Evolutionary conservation across 1,284 basidiomycete genomes (phyloP).

Genomic region (Tremellales sp.): DNA sequence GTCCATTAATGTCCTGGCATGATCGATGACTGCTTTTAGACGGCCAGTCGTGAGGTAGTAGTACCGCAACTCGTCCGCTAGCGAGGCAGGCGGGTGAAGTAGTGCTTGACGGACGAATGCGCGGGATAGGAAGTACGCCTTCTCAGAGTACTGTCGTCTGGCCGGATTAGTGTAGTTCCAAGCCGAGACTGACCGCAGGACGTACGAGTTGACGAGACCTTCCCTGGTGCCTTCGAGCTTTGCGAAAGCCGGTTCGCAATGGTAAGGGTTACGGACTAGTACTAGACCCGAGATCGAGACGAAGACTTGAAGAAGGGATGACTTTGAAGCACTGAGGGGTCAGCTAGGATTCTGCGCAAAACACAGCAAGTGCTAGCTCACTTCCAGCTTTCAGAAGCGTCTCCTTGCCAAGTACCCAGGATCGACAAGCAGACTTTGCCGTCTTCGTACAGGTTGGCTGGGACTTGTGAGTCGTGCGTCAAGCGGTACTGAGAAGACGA

Average conservation of each 20-base stretch:
- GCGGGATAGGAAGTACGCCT: conserved; percentile 84
- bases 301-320: conserved; percentile 83
- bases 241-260: conserved; percentile 84
- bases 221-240: conserved; percentile 84
- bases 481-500: background rate
- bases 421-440: conserved; percentile 92
- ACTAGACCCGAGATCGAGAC: conserved; percentile 92
- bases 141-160: conserved; percentile 56
- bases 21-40: conserved; percentile 64
- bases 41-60: conserved; percentile 66
- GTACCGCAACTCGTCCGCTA: conserved; percentile 69
- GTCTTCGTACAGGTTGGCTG: conserved; percentile 86
- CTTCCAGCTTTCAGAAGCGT: conserved; percentile 77
- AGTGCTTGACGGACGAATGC: conserved; percentile 82
- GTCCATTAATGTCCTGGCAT: conserved; percentile 62
- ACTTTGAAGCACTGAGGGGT: conserved; percentile 57
- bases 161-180: background rate
- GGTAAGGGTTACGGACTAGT: conserved; percentile 88
- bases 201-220: conserved; percentile 65
- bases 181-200: conserved; percentile 51
- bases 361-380: conserved; percentile 12
- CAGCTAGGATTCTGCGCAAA: background rate
- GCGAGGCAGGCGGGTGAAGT: conserved; percentile 65
- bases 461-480: background rate
- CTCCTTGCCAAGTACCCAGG: conserved; percentile 86